Evolutionary conservation across 371 early-diverging fungal species (phyloP), one percentile per base, ranked within the genome.

Genomic region (Apophysomyces sp.): DNA sequence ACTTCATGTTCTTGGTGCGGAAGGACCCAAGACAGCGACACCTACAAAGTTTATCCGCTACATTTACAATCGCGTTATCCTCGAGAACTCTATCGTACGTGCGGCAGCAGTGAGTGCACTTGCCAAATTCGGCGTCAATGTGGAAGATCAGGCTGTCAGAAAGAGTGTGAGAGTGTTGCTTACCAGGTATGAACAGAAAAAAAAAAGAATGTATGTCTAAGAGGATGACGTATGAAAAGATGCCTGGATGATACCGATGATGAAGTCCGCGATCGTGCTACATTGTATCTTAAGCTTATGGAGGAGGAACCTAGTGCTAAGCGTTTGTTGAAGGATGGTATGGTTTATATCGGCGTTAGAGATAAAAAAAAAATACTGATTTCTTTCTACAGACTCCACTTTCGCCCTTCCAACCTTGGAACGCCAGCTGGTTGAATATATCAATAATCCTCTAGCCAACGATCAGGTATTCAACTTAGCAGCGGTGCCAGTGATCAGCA

Each of bases 201-300:
- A 49, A 36, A 15, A 15, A 11, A 2, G 34, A 13, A 32, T 44
- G 40, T 29, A 60, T 54, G 21, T 37, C 13, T 3, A 41, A 60
- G 11, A 21, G 13, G 16, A 40, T 52, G n/a, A 31, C 30, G 7
- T 21, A 32, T 32, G 51, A 66, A 34, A 44, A 91, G 98, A 62
- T 98, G 98, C 78, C 78, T 95, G 69, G 97, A 98, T 62, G 99
- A 99, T 74, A 88, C 86, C 28, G 98, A 99, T 74, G 98, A 98
- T 73, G 98, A 99, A 74, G 98, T 98, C 24, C 93, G 99, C 61
- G 99, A 99, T 71, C 89, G 98, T 57, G 96, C 98, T 26, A 91
- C 94, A 2, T 81, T 97, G 85, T 94, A 89, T 65, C 75, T 99
- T 61, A 81, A 86, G 15, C 83, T 96, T 30, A 85, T 95, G 67